Evolutionary conservation across 148 eudicot species (phyloP).

Genomic region (Polygonum aviculare): DNA sequence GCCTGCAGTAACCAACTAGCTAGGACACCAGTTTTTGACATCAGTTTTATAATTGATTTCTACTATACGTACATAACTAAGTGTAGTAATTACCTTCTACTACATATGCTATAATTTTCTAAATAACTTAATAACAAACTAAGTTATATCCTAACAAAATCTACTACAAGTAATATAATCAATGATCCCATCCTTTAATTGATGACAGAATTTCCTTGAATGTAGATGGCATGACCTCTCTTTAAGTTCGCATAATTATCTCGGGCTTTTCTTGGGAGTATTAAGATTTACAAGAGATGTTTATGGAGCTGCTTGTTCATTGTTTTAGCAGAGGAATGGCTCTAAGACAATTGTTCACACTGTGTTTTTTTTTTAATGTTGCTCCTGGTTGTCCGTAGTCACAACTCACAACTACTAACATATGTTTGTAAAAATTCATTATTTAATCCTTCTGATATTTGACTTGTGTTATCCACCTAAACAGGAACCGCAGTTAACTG

Average conservation of each 20-base stretch:
- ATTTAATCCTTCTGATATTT: not conserved
- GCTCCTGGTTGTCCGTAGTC: not conserved
- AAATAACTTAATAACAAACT: too few species aligned
- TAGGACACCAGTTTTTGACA: too few species aligned
- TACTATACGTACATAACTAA: too few species aligned
- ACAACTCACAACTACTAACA: not conserved
- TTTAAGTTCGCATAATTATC: not conserved
- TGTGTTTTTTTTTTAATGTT: not conserved
- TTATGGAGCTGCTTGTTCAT: not conserved
- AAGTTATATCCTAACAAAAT: too few species aligned
- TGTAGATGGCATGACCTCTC: not conserved
- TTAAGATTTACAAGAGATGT: not conserved
- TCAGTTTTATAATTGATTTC: too few species aligned
- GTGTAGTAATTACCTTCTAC: too few species aligned
- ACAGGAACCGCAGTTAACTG: slow-evolving; percentile 93
- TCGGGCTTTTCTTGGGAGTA: not conserved
- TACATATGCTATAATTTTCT: too few species aligned
- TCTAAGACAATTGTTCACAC: too few species aligned
- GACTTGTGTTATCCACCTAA: not conserved
- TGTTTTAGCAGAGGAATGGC: too few species aligned
- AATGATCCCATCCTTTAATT: not conserved
- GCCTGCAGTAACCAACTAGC: too few species aligned
- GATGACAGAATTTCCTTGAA: not conserved
- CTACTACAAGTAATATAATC: not conserved
- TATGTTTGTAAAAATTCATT: not conserved